Evolutionary conservation across 805 yeast species (phyloP), one percentile per base, ranked within the genome.

Genomic region (Candida suzukii): DNA sequence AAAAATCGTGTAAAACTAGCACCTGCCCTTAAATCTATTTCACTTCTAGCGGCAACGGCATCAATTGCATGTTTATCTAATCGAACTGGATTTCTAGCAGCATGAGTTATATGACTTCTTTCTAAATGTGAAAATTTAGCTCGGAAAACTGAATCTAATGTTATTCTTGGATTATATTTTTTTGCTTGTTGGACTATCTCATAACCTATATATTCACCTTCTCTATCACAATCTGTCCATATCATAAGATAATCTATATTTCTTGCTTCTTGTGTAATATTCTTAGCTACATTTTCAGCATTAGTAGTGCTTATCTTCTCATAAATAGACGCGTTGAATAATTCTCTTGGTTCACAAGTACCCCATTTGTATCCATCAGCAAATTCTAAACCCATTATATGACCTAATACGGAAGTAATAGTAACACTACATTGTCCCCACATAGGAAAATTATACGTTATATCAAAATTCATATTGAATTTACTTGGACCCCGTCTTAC

Each of bases 221-320:
- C 98, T 29, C 97, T 69, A 70, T 90, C 98, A 63, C 99, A 93
- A 71, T 93, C 99, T 1, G 99, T 93, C 98, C 99, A 93, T 8
- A 93, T 87, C 85, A 88, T 86, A 41, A 93, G 63, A 31, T 66
- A 65, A 40, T 78, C 74, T 5, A 86, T 75, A 17, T 53, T 54
- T 32, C 80, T 58, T 4, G 88, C 84, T 54, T 88, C 88, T 4
- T 60, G 60, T 25, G 72, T 59, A 38, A 93, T 87, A 55, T 91
- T 93, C 11, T 67, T 61, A 3, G 81, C 81, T 19, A 88, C 53
- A 20, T 51, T 45, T 21, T 42, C 51, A 43, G 70, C 70, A 37
- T 69, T 71, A 33, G 65, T 59, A 12, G 69, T 66, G 26, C 60
- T 41, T 17, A 37, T 34, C 55, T 12, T 47, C 51, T 35, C 67